These are phyloP conservation scores for Talaromyces verruculosus DNA, from an alignment of 2,329 filamentous ascomycete genomes.

Conservation along the genomic window DNA sequence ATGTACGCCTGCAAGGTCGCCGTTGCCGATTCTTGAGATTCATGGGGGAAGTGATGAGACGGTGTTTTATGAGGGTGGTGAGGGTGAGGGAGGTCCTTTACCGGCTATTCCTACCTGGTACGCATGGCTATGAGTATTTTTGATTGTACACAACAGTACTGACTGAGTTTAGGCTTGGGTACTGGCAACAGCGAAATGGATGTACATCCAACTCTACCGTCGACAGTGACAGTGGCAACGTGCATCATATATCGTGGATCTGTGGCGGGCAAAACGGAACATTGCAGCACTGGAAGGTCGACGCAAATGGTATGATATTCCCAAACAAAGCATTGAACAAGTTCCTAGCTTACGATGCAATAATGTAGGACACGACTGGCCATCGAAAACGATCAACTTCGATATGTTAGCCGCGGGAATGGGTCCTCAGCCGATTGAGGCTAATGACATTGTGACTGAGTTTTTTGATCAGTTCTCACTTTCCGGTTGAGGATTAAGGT, in stretches of 20 bases:
- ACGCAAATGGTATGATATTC: slow-evolving; percentile 42
- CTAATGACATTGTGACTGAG: slow-evolving; percentile 46
- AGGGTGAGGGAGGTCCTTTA: slow-evolving; percentile 45
- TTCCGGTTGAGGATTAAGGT: neutral
- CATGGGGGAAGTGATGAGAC: slow-evolving; percentile 52
- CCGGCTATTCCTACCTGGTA: slow-evolving; percentile 48
- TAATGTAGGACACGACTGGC: slow-evolving; percentile 46
- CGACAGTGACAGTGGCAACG: slow-evolving; percentile 40
- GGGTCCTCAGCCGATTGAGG: slow-evolving; percentile 45
- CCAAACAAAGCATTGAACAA: neutral
- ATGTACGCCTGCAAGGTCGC: slow-evolving; percentile 40
- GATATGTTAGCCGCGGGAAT: slow-evolving; percentile 45
- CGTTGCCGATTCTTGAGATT: slow-evolving; percentile 52
- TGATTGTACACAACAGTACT: neutral
- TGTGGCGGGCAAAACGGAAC: slow-evolving; percentile 39
- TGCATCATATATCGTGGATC: slow-evolving; percentile 47
- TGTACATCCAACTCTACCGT: slow-evolving; percentile 37
- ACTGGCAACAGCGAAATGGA: slow-evolving; percentile 46
- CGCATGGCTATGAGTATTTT: no score
- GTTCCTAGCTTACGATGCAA: neutral
- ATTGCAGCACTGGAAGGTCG: slow-evolving; percentile 49
- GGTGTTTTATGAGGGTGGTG: slow-evolving; percentile 49
- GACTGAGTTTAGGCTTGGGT: slow-evolving; percentile 24
- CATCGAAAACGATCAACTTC: slow-evolving; percentile 48
- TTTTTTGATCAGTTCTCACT: slow-evolving; percentile 45